A percentile compares a stretch with the other conserved stretches of the same genome.
phyloP scores from a whole-genome alignment of 1,139 yeast genomes.

The Candida dubliniensis region DNA sequence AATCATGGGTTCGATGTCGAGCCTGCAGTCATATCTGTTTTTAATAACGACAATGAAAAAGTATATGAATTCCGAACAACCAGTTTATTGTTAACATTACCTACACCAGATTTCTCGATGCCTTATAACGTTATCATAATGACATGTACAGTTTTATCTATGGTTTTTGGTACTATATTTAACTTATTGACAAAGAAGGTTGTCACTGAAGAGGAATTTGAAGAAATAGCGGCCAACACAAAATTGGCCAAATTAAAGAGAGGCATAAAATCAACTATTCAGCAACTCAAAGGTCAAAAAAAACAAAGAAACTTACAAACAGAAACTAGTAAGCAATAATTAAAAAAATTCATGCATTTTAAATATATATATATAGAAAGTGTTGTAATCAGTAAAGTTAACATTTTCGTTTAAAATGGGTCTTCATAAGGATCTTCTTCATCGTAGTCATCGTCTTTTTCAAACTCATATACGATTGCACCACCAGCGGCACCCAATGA shows the following conservation, averaged over 20 bases:
- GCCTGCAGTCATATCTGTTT: conserved; percentile 74
- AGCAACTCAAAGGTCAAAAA: conserved; percentile 3
- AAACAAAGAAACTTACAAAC: not conserved
- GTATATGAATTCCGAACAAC: conserved; percentile 76
- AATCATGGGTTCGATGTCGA: conserved; percentile 96
- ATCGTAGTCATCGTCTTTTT: conserved; percentile 84
- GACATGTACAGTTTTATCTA: conserved; percentile 90
- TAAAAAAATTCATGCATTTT: not conserved
- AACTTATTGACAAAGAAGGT: conserved; percentile 75
- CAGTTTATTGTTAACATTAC: conserved; percentile 77
- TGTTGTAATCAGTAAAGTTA: not conserved
- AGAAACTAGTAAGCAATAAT: not conserved
- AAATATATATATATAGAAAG: not conserved
- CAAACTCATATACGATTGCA: conserved; percentile 92
- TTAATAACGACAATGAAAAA: conserved; percentile 24
- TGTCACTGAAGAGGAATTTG: conserved; percentile 77
- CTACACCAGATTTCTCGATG: conserved; percentile 99
- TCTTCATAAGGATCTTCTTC: conserved; percentile 98
- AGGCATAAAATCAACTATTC: conserved; percentile 9
- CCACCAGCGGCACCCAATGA: conserved; percentile 72
- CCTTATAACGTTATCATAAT: conserved; percentile 96
- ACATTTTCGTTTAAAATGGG: conserved; percentile 58
- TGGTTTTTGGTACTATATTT: conserved; percentile 85
- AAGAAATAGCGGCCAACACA: conserved; percentile 29
- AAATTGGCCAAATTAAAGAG: conserved; percentile 24